These are phyloP conservation scores for Rosa lucieae DNA, from an alignment of 306 rosid genomes.

Conservation along the genomic window DNA sequence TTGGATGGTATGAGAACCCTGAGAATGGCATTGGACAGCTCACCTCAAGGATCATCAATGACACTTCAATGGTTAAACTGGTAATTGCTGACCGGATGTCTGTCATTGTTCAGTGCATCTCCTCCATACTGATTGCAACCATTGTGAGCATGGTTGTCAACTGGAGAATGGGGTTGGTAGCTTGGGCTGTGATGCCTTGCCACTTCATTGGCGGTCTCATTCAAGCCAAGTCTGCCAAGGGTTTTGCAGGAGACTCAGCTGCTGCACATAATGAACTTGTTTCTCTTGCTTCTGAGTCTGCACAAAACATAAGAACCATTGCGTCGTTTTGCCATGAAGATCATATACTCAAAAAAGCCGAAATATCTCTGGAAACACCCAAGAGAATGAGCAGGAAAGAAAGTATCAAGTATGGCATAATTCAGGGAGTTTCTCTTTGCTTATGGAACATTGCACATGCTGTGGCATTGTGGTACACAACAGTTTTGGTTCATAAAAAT, in stretches of 20 bases:
- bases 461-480: constrained; percentile 85
- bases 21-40: constrained; percentile 69
- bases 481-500: constrained; percentile 53
- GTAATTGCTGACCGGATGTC: constrained; percentile 87
- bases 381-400: constrained; percentile 61
- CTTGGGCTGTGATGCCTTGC: constrained; percentile 99
- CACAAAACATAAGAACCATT: constrained; percentile 76
- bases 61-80: constrained; percentile 76
- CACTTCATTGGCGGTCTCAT: constrained; percentile 93
- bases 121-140: constrained; percentile 87
- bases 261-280: constrained; percentile 69
- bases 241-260: constrained; percentile 77
- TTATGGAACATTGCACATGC: constrained; percentile 95
- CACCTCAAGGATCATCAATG: constrained; percentile 72
- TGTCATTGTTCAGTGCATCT: constrained; percentile 79
- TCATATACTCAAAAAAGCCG: constrained; percentile 58
- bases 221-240: constrained; percentile 89
- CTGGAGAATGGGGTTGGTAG: constrained; percentile 92
- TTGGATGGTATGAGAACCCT: constrained; percentile 86
- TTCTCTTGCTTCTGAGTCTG: constrained; percentile 74
- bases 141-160: constrained; percentile 61
- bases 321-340: constrained; percentile 90
- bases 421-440: constrained; percentile 81
- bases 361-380: constrained; percentile 56
- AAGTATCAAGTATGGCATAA: constrained; percentile 69